Base-by-base conservation (phyloP, 139 green algal species). In the Ostreobium quekettii region DNA sequence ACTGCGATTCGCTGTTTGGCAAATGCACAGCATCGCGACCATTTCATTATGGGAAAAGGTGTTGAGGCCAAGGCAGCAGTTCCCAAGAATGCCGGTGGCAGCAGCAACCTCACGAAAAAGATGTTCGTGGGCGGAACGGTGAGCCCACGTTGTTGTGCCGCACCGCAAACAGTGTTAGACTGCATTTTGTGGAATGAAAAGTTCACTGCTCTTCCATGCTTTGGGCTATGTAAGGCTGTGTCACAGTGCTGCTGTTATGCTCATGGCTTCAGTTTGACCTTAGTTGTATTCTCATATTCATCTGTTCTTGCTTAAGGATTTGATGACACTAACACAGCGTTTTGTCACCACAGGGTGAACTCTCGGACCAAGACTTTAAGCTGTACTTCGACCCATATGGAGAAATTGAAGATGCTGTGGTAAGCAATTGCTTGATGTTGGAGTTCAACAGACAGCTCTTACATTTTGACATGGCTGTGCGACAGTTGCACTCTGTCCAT, bases 61-160 rank as follows among this genome's bases (percentile, higher is more conserved):
- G 53, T 91, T 28, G 87, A 93, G 31, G 80, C 79, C 42, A 89
- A 90, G 62, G 86, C 84, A 7, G 84, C 86, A 7, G 76, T 93
- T 19, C 86, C 86, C 22, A 82, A 80, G 58, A 77, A 79, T 22
- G 67, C 71, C 49, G 74, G 72, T 48, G 78, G 78, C 36, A 74
- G 67, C 57, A 71, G 66, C 58, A 69, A 74, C 46, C 71, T 82
- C 3, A 86, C 80, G 15, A 77, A 76, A 63, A 93, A 89, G 74
- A 85, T 93, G 76, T 93, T 93, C 79, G 86, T 93, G 29, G 86
- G 83, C 22, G 87, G 87, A 60, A 88, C 85, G 3, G 79, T 85
- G 65, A 67, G 75, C 28, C 7, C 33, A 74, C 35, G 2, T 2
- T 37, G 5, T 1, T 36, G 2, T 47, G 48, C 36, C 32, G 29